Conservation (phyloP, 2,329 filamentous ascomycete species). For the Herpotrichia juniperi region DNA sequence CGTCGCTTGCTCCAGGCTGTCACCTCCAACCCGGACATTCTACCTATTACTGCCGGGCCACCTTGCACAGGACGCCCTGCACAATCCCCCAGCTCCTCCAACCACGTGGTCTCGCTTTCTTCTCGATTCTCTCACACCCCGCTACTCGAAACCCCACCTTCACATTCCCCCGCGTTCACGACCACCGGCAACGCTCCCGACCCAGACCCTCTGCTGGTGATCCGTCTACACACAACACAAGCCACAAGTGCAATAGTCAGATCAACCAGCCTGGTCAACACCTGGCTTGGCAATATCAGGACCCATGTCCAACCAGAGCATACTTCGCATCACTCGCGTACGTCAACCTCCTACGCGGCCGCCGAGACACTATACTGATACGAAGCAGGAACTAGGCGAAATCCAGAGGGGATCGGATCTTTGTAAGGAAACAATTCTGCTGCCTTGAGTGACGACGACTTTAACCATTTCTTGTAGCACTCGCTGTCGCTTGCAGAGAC, state of each 20-base stretch:
- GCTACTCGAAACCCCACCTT: not conserved
- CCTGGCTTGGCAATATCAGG: not conserved
- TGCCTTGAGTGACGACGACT: constrained; percentile 11
- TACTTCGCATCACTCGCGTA: constrained; percentile 86
- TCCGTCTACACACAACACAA: not conserved
- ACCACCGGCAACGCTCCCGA: not conserved
- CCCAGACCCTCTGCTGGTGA: not conserved
- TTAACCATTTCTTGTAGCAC: constrained; percentile 60
- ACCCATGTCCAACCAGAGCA: constrained; percentile 79
- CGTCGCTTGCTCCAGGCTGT: not conserved
- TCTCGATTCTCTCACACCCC: not conserved
- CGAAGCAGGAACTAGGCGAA: constrained; percentile 77
- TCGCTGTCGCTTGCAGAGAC: constrained; percentile 87
- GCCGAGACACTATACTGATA: constrained; percentile 17
- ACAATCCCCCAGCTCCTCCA: not conserved
- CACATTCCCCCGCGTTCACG: not conserved
- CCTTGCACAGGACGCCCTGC: not conserved
- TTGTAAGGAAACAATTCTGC: constrained; percentile 61
- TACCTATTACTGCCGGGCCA: not conserved
- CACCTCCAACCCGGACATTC: not conserved
- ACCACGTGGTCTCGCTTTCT: not conserved
- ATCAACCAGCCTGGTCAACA: not conserved
- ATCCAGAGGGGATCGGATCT: constrained; percentile 84
- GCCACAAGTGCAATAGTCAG: not conserved
- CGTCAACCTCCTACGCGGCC: constrained; percentile 27